Evolutionary conservation across 2,329 filamentous ascomycete genomes (phyloP), one percentile per base, ranked within the genome.

Genomic region (Fusarium guadeloupense): DNA sequence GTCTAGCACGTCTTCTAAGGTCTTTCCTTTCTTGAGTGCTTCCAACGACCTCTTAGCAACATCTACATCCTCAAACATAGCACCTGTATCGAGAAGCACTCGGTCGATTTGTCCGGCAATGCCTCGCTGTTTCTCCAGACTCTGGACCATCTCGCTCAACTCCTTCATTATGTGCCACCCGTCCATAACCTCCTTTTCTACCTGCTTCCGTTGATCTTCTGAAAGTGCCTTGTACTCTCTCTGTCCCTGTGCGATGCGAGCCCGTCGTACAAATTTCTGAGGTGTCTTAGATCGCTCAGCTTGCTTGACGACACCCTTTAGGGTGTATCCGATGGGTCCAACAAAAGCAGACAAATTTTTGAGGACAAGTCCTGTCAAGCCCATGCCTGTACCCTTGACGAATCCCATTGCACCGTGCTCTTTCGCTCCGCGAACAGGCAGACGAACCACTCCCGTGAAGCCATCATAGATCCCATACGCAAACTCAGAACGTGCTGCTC

Each of bases 281-380:
- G 86, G 85, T 58, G 83, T 81, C 50, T 79, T 80, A 9, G 77
- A 73, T 30, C 86, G 82, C 58, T 82, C 77, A 2, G 80, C 73
- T 69, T 90, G 84, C 63, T 88, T 88, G 26, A 85, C 80, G 0
- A 89, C 70, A 0, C 88, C 88, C 68, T 90, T 89, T 59, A 89
- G 78, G 0, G 84, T 81, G 64, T 87, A 90, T 0, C 85, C 86
- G 4, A 86, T 64, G 0, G 86, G 85, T 0, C 86, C 85, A 2
- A 88, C 70, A 2, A 89, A 53, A 6, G 87, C 88, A 0, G 86
- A 80, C 6, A 89, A 78, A 44, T 88, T 83, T 71, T 90, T 90
- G 23, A 90, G 77, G 3, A 89, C 79, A 20, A 89, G 81, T 0
- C 88, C 87, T 2, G 82, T 84, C 8, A 89, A 64, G 1, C 88